These are phyloP conservation scores for Diatrype stigma DNA, from an alignment of 2,329 filamentous ascomycete genomes.

Conservation along the genomic window DNA sequence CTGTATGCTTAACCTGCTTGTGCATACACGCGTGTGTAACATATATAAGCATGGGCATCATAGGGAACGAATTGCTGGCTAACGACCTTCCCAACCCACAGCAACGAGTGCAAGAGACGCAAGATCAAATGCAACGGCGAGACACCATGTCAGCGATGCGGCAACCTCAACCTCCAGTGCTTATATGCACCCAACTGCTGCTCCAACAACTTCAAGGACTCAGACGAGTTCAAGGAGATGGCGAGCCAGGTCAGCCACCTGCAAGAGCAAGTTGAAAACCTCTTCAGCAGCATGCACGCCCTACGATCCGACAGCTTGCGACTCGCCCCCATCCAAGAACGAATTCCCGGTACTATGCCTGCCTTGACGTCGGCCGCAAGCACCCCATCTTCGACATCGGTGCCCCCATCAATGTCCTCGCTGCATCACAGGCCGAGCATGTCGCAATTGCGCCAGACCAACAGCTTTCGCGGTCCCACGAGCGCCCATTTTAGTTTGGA, in stretches of 20 bases:
- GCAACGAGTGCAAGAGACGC: slow-evolving; percentile 70
- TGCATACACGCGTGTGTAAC: no score
- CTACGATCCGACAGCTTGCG: slow-evolving; percentile 55
- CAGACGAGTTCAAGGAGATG: slow-evolving; percentile 85
- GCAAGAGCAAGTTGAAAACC: slow-evolving; percentile 77
- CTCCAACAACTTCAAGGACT: slow-evolving; percentile 81
- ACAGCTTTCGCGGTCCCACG: slow-evolving; percentile 80
- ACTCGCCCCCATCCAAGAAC: slow-evolving; percentile 40
- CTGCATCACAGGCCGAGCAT: slow-evolving; percentile 38
- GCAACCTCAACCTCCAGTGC: slow-evolving; percentile 63
- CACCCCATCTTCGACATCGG: slow-evolving; percentile 39
- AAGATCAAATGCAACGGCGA: slow-evolving; percentile 74
- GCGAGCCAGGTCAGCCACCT: slow-evolving; percentile 67
- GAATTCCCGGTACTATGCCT: slow-evolving; percentile 21
- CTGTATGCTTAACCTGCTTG: no score
- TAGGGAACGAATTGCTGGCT: neutral
- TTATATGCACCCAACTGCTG: slow-evolving; percentile 65
- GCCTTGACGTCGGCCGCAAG: slow-evolving; percentile 33
- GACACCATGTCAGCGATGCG: slow-evolving; percentile 62
- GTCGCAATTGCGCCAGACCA: slow-evolving; percentile 51
- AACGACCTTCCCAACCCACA: slow-evolving; percentile 25
- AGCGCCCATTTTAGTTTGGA: slow-evolving; percentile 82
- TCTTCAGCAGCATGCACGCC: slow-evolving; percentile 68
- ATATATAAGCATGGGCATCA: no score
- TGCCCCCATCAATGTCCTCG: slow-evolving; percentile 39